Evolutionary conservation across 495 filamentous ascomycete species (phyloP), one percentile per base, ranked within the genome.

Genomic region (Tuber borchii): DNA sequence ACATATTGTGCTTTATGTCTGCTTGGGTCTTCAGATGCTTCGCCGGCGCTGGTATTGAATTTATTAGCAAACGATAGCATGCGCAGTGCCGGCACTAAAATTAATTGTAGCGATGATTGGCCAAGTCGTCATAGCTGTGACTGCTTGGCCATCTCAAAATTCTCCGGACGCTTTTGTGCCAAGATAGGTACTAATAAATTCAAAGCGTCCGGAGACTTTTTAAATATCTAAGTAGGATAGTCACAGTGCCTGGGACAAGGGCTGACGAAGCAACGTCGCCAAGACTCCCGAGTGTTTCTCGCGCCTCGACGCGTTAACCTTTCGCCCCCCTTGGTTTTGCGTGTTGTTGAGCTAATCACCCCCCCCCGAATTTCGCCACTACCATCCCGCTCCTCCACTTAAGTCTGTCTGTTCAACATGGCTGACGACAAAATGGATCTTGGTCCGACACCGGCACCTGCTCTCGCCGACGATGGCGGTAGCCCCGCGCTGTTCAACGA

Each of bases 401-500:
- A 19, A 65, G 56, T 31, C 56, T 31, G 26, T 17, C 26, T 7
- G 26, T 34, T 34, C 26, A 34, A 65, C 12, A 65, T 65, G 56
- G 56, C 26, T 14, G 56, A 65, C 14, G 56, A 65, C 26, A 65
- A 31, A 65, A 65, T 65, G 56, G 56, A 34, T 16, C 56, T n/a
- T 26, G 26, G 26, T 34, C 26, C 14, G 1, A 16, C 17, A 34
- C 14, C 26, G 14, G 26, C 26, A 65, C 56, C 56, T 19, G 56
- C 56, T 31, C 56, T 65, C 14, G 12, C 56, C 56, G 26, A 65
- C 14, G 56, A 65, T 34, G 56, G 56, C 2, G 56, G 56, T 26
- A 65, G 19, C 31, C 74, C 79, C 10, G 42, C 68, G 14, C 56
- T 83, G 34, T 84, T 84, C 61, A 69, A 71, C 9, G 83, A 84